phyloP scores from a whole-genome alignment of 805 yeast species.

The Ogataea populi-albae region DNA sequence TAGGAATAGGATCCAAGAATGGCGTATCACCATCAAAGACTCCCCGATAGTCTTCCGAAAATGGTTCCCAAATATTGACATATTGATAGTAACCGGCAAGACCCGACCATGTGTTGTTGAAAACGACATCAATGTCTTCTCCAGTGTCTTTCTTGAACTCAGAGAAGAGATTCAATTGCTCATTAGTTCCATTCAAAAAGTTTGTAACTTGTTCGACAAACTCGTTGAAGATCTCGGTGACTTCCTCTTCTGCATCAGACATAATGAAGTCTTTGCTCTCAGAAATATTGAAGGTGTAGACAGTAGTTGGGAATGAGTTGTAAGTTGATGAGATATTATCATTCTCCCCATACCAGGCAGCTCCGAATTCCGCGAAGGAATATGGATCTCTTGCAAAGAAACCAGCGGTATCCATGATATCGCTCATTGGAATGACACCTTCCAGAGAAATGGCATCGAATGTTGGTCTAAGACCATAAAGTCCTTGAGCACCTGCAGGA shows the following conservation, averaged over 20 bases:
- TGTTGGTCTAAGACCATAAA: slow-evolving; percentile 12
- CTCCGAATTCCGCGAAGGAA: slow-evolving; percentile 8
- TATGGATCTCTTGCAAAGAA: slow-evolving; percentile 10
- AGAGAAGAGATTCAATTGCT: slow-evolving; percentile 4
- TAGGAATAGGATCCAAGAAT: slow-evolving; percentile 13
- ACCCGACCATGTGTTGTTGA: slow-evolving; percentile 13
- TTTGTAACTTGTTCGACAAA: slow-evolving; percentile 11
- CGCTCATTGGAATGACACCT: slow-evolving; percentile 13
- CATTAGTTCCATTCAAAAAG: slow-evolving; percentile 10
- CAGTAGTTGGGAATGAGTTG: slow-evolving; percentile 10
- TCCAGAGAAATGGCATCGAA: slow-evolving; percentile 12
- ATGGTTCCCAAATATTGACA: slow-evolving; percentile 13
- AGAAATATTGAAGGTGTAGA: slow-evolving; percentile 7
- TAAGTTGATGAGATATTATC: slow-evolving; percentile 7
- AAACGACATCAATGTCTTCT: slow-evolving; percentile 5
- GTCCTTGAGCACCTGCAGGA: slow-evolving; percentile 12
- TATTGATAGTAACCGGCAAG: slow-evolving; percentile 12
- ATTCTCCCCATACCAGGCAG: slow-evolving; percentile 13
- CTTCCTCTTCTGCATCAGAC: slow-evolving; percentile 5
- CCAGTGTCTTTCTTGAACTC: slow-evolving; percentile 10
- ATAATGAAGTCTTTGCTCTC: slow-evolving; percentile 7
- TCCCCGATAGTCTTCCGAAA: slow-evolving; percentile 7
- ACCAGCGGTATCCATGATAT: slow-evolving; percentile 14
- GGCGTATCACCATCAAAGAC: slow-evolving; percentile 10
- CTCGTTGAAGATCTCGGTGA: slow-evolving; percentile 6